Evolutionary conservation across 768 basidiomycete genomes (phyloP), one percentile per base, ranked within the genome.

Genomic region (Brasilioporus rufonigricans): DNA sequence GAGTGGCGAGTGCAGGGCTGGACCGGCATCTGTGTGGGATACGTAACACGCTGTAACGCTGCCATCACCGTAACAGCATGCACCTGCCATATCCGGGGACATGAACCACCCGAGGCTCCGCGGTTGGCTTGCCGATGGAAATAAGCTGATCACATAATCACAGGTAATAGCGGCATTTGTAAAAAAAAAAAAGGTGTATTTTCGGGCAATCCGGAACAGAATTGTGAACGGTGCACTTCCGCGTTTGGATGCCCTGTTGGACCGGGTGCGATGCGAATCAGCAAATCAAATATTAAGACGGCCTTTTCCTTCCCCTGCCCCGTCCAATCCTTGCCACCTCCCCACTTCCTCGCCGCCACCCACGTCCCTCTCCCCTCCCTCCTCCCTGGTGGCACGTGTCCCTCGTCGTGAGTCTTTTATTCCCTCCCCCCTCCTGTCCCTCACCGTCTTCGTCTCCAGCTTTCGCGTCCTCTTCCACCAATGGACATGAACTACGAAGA

Each of bases 401-500:
- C 4, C 24, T 16, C 31, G n/a, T 58, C 41, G 65, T 70, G 38
- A 45, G 57, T 58, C 8, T 36, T 39, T 39, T 39, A 11, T 21
- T 39, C n/a, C 16, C 35, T 16, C 35, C 16, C 16, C 16, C 16
- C 35, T 16, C 39, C 39, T 39, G 60, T 57, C 52, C 51, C 33
- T 36, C 35, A 50, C 44, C 12, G 18, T 43, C 47, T 36, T 33
- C 56, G 61, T 24, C 18, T 23, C 56, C 39, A 11, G 61, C n/a
- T n/a, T n/a, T n/a, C n/a, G n/a, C n/a, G n/a, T n/a, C n/a, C n/a
- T 36, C 14, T 49, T 55, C 60, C 33, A 6, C n/a, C 59, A 47
- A 73, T 71, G 63, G 73, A 65, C 56, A 61, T 68, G 59, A 66
- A 73, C 65, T 77, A 84, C 74, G 89, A 89, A 73, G 79, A 85